These are phyloP conservation scores for Orbilia oligospora DNA, from an alignment of 2,329 filamentous ascomycete species.

Conservation along the genomic window DNA sequence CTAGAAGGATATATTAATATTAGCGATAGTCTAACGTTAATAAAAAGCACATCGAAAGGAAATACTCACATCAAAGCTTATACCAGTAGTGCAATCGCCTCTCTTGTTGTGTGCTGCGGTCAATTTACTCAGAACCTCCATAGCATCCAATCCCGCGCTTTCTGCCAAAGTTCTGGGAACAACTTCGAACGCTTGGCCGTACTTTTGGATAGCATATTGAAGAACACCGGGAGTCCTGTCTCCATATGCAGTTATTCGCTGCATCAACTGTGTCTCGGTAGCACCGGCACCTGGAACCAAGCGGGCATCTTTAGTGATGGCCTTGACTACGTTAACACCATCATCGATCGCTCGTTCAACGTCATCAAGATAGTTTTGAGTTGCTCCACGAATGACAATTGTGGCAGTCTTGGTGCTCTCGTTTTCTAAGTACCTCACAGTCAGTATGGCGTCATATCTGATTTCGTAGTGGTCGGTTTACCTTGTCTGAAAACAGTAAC, in stretches of 20 bases:
- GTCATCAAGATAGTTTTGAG: constrained; percentile 97
- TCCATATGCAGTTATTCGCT: constrained; percentile 88
- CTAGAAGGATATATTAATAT: constrained; percentile 66
- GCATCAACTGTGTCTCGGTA: constrained; percentile 92
- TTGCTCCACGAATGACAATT: constrained; percentile 92
- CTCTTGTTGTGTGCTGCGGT: constrained; percentile 94
- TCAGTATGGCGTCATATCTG: constrained; percentile 11
- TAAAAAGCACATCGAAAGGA: constrained; percentile 61
- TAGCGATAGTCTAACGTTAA: constrained; percentile 58
- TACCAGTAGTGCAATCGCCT: constrained; percentile 89
- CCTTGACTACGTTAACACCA: constrained; percentile 98
- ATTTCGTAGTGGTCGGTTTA: constrained; percentile 20
- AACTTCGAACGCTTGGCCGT: constrained; percentile 96
- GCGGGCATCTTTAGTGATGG: constrained; percentile 91
- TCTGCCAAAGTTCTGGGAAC: constrained; percentile 94
- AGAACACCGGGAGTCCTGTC: constrained; percentile 93
- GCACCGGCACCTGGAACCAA: constrained; percentile 95
- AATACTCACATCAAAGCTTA: constrained; percentile 82
- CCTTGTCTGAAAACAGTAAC: constrained; percentile 95
- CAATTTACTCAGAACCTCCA: constrained; percentile 91
- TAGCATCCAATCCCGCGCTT: constrained; percentile 94
- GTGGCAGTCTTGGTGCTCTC: constrained; percentile 93
- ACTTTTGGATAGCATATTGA: constrained; percentile 98
- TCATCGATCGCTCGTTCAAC: constrained; percentile 97
- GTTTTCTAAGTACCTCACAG: constrained; percentile 73